Percentiles rank a stretch among this genome's conserved stretches.
Conservation (phyloP, 2,329 filamentous ascomycete genomes). For the Calycina marina region DNA sequence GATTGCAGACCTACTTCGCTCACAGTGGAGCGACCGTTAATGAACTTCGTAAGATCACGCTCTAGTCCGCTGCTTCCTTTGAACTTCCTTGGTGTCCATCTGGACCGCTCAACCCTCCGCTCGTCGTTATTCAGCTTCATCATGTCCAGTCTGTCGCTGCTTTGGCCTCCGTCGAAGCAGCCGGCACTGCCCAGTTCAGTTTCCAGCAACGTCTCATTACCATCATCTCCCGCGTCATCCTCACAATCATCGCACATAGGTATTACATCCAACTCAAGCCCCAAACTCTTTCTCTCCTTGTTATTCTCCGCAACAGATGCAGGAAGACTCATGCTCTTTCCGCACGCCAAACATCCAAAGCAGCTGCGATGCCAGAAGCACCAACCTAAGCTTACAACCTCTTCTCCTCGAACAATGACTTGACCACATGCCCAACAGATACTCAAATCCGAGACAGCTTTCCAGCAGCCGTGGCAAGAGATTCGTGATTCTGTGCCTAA, state of each 20-base stretch:
- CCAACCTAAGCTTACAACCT: constrained; percentile 44
- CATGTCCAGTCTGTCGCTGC: constrained; percentile 29
- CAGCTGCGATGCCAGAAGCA: constrained; percentile 44
- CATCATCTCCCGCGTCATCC: constrained; percentile 22
- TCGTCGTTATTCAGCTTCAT: constrained; percentile 15
- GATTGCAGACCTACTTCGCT: background rate
- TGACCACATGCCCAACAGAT: constrained; percentile 45
- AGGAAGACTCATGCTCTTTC: constrained; percentile 25
- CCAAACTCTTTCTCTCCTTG: constrained; percentile 3
- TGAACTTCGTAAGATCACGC: constrained; percentile 5
- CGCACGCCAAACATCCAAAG: constrained; percentile 41
- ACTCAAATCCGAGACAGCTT: constrained; percentile 34
- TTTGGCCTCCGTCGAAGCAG: constrained; percentile 31
- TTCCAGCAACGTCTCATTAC: constrained; percentile 23
- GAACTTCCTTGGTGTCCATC: constrained; percentile 1
- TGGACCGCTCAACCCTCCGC: constrained; percentile 2
- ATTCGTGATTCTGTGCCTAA: constrained; percentile 34
- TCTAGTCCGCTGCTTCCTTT: constrained; percentile 4
- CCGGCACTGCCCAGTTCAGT: constrained; percentile 31
- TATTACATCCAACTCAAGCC: constrained; percentile 30
- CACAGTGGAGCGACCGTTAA: background rate
- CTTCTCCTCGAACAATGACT: constrained; percentile 35
- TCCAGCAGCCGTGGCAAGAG: constrained; percentile 33
- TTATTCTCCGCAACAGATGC: constrained; percentile 4
- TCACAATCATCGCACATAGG: constrained; percentile 36